Evolutionary conservation across 495 filamentous ascomycete species (phyloP).

Genomic region (Talaromyces ruber): DNA sequence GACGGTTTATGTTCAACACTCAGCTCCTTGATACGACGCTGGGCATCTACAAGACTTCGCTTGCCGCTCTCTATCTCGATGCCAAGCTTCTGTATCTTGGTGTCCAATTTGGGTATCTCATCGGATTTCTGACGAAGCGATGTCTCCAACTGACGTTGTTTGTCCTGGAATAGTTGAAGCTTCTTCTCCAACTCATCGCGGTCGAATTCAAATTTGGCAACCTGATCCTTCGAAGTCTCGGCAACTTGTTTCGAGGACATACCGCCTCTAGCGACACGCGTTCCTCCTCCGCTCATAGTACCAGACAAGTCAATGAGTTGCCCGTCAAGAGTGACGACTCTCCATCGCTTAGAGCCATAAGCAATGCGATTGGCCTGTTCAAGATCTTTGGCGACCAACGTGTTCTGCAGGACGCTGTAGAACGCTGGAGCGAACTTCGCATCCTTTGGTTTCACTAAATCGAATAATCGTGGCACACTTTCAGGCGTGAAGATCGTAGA

Average conservation of each 20-base stretch:
- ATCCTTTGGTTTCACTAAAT: slow-evolving; percentile 83
- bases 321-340: slow-evolving; percentile 90
- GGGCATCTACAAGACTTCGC: slow-evolving; percentile 73
- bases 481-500: slow-evolving; percentile 79
- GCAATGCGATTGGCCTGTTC: slow-evolving; percentile 93
- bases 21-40: slow-evolving; percentile 77
- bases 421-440: slow-evolving; percentile 85
- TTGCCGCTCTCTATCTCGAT: slow-evolving; percentile 84
- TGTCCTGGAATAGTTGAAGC: slow-evolving; percentile 71
- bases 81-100: slow-evolving; percentile 82
- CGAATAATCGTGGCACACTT: slow-evolving; percentile 84
- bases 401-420: slow-evolving; percentile 88
- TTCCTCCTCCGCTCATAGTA: slow-evolving; percentile 97
- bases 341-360: slow-evolving; percentile 85
- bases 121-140: slow-evolving; percentile 65
- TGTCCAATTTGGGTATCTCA: slow-evolving; percentile 76
- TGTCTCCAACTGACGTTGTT: slow-evolving; percentile 67
- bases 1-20: slow-evolving; percentile 69
- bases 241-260: slow-evolving; percentile 94
- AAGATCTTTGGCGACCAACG: slow-evolving; percentile 85
- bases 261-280: slow-evolving; percentile 72
- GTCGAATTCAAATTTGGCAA: slow-evolving; percentile 75
- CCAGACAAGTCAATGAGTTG: slow-evolving; percentile 95
- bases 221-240: slow-evolving; percentile 78
- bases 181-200: slow-evolving; percentile 75